phyloP scores from a whole-genome alignment of 768 basidiomycete genomes.

The Cubamyces lactineus region DNA sequence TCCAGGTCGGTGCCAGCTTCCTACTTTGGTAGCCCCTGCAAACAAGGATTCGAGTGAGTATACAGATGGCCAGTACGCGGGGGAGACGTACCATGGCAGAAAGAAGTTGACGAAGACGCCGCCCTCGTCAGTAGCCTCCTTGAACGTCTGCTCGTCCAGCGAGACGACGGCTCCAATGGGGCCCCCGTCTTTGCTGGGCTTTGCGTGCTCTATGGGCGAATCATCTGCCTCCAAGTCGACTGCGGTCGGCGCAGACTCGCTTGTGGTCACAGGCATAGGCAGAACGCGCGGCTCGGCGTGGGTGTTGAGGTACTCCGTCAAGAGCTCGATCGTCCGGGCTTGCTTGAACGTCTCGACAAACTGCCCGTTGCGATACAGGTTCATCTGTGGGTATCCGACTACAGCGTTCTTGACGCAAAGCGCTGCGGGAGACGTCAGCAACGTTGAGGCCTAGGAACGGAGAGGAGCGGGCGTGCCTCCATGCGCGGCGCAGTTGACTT shows the following conservation, averaged over 20 bases:
- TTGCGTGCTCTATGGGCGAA: slow-evolving; percentile 34
- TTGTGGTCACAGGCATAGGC: slow-evolving; percentile 30
- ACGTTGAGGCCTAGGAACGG: background rate
- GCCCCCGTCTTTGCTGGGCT: slow-evolving; percentile 35
- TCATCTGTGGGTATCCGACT: slow-evolving; percentile 74
- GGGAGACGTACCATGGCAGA: slow-evolving; percentile 73
- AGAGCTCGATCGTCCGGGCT: slow-evolving; percentile 53
- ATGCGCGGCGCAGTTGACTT: slow-evolving; percentile 78
- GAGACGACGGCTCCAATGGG: slow-evolving; percentile 43
- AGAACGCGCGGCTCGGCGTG: slow-evolving; percentile 39
- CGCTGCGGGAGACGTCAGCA: slow-evolving; percentile 49
- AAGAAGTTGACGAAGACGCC: slow-evolving; percentile 79
- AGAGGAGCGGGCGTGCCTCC: slow-evolving; percentile 57
- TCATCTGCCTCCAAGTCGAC: slow-evolving; percentile 27
- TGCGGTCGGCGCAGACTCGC: slow-evolving; percentile 35
- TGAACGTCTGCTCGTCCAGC: slow-evolving; percentile 52
- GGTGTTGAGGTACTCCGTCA: slow-evolving; percentile 58
- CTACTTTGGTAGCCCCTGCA: slow-evolving; percentile 93
- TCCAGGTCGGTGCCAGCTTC: slow-evolving; percentile 85
- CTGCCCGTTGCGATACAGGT: slow-evolving; percentile 70
- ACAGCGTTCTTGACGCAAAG: slow-evolving; percentile 74
- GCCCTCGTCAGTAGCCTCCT: slow-evolving; percentile 45
- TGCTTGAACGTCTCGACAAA: slow-evolving; percentile 59
- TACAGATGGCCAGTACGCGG: background rate
- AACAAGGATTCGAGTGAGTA: background rate